Conservation (phyloP, 176 grass and related monocot genomes). For the Oryza coarctata region DNA sequence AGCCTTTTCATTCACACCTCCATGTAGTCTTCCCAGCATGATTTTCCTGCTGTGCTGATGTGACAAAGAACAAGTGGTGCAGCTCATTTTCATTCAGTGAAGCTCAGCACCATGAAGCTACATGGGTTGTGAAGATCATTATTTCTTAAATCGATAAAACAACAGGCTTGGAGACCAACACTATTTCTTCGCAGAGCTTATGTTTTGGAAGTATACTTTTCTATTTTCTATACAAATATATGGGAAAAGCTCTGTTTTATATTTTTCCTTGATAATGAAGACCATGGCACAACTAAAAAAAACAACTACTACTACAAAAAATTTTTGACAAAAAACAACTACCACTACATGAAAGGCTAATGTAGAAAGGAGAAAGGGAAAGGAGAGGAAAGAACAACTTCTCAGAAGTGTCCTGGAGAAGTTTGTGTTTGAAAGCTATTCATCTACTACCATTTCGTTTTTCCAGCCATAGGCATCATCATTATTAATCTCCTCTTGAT, state of each 20-base stretch:
- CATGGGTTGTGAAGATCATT: background rate
- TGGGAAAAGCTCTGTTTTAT: background rate
- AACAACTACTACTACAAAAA: background rate
- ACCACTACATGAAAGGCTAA: background rate
- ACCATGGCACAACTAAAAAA: background rate
- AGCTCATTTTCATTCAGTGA: slow-evolving; percentile 5
- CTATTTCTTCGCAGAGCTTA: background rate
- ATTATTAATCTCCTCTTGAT: slow-evolving; percentile 38
- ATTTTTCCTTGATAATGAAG: background rate
- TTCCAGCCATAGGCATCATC: slow-evolving; percentile 28
- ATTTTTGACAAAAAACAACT: background rate
- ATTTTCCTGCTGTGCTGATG: background rate
- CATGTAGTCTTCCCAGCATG: background rate
- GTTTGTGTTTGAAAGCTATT: slow-evolving; percentile 41
- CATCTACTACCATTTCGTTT: slow-evolving; percentile 15
- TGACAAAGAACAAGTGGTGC: background rate
- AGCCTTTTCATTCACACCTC: background rate
- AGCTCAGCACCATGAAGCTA: background rate
- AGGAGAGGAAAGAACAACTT: background rate
- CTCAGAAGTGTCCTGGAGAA: background rate
- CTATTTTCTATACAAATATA: background rate
- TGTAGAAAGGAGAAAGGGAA: background rate
- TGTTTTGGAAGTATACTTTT: slow-evolving; percentile 2
- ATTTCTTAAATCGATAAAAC: background rate
- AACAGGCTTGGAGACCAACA: background rate